A percentile compares a stretch with the other conserved stretches of the same genome.
Evolutionary conservation across 192 early-diverging fungal genomes (phyloP).

Genomic region (Rhizophagus clarus): DNA sequence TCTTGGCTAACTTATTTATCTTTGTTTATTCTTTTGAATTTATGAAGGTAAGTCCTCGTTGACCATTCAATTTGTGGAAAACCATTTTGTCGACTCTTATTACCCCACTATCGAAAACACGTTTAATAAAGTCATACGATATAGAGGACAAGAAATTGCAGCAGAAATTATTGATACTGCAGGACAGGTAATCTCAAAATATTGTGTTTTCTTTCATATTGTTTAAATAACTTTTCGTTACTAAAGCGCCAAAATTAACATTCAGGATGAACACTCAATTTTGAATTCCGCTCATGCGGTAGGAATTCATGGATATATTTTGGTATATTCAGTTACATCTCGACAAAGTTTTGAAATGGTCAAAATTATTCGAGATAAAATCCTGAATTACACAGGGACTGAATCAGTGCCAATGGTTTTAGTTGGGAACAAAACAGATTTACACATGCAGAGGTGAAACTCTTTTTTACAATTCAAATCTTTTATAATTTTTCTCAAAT

Average conservation of each 20-base stretch:
- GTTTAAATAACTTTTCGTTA: no score
- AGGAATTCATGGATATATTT: slow-evolving; percentile 91
- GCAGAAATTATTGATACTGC: slow-evolving; percentile 95
- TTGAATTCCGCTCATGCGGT: slow-evolving; percentile 88
- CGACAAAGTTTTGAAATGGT: slow-evolving; percentile 88
- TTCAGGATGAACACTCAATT: slow-evolving; percentile 90
- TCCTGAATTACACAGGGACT: slow-evolving; percentile 87
- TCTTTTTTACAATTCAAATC: background rate
- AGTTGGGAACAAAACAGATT: slow-evolving; percentile 93
- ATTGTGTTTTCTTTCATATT: background rate
- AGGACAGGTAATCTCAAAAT: slow-evolving; percentile 70
- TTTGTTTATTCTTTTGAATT: slow-evolving; percentile 30
- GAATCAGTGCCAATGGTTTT: slow-evolving; percentile 90
- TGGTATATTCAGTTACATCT: slow-evolving; percentile 91
- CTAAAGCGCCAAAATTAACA: background rate
- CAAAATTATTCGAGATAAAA: slow-evolving; percentile 89
- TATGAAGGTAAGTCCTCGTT: slow-evolving; percentile 80
- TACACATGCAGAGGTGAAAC: slow-evolving; percentile 64
- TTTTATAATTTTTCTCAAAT: background rate
- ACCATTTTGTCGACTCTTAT: slow-evolving; percentile 89
- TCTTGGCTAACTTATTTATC: background rate
- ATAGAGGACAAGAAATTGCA: slow-evolving; percentile 81
- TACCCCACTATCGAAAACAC: slow-evolving; percentile 96
- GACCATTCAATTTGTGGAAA: slow-evolving; percentile 90
- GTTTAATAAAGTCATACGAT: slow-evolving; percentile 83